Conservation (phyloP, 2,329 filamentous ascomycete species). For the Trichoderma polysporum region DNA sequence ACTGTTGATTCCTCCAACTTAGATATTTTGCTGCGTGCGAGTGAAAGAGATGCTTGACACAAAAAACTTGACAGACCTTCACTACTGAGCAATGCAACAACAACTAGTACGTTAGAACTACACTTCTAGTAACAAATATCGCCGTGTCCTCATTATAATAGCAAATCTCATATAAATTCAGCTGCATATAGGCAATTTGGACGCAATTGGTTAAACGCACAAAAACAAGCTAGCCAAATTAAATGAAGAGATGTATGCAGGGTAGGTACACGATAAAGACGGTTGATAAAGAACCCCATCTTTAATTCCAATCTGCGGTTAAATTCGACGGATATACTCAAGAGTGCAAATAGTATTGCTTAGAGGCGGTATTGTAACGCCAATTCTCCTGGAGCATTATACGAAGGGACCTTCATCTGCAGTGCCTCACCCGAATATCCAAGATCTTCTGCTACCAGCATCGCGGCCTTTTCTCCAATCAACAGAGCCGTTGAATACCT, state of each 20-base stretch:
- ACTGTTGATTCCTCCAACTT: too few species aligned
- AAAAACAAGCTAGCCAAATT: neutral
- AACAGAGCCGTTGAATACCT: slow-evolving; percentile 15
- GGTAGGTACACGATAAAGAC: neutral
- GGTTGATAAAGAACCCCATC: neutral
- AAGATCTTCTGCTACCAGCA: slow-evolving; percentile 13
- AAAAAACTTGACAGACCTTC: too few species aligned
- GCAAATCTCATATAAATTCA: too few species aligned
- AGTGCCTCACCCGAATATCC: slow-evolving; percentile 15
- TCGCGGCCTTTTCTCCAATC: slow-evolving; percentile 14
- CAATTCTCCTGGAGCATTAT: slow-evolving; percentile 5
- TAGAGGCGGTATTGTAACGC: slow-evolving; percentile 7
- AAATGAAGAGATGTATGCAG: neutral
- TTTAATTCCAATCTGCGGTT: neutral
- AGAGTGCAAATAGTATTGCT: neutral
- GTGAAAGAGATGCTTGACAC: too few species aligned
- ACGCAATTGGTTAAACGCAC: neutral
- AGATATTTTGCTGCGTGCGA: too few species aligned
- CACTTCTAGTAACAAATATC: too few species aligned
- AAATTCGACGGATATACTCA: neutral
- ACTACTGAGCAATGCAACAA: too few species aligned
- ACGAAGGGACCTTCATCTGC: slow-evolving; percentile 15
- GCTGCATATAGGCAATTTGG: neutral
- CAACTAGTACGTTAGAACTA: too few species aligned
- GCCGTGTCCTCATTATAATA: too few species aligned